Percentiles rank a stretch among this genome's conserved stretches.
These are phyloP conservation scores for Tetrastigma voinierianum DNA, from an alignment of 164 flowering plant genomes.

Conservation along the genomic window DNA sequence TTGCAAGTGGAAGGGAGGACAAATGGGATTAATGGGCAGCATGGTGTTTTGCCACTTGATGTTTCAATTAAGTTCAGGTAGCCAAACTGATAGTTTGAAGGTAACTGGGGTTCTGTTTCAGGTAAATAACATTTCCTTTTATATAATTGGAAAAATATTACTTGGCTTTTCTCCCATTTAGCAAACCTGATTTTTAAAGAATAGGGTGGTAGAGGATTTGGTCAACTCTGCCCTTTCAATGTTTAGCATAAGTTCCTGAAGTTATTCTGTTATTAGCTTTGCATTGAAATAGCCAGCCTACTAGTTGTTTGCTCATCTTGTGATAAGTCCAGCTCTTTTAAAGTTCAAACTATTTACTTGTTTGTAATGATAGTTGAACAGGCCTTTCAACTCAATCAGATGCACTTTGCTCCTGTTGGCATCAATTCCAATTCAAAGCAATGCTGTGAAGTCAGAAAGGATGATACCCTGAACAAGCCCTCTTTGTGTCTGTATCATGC, in stretches of 20 bases:
- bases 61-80: conserved; percentile 43
- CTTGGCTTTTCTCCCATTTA: background rate
- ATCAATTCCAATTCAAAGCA: too few relatives aligned
- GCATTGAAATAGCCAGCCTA: background rate
- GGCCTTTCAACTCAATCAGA: conserved; percentile 46
- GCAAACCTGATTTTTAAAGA: background rate
- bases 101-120: conserved; percentile 77
- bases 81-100: conserved; percentile 64
- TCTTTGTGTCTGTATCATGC: conserved; percentile 13
- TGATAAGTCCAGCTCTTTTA: background rate
- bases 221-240: too few relatives aligned
- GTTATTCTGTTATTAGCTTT: too few relatives aligned
- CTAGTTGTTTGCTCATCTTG: too few relatives aligned
- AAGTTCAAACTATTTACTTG: conserved; percentile 5
- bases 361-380: conserved; percentile 25
- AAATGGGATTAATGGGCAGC: conserved; percentile 19
- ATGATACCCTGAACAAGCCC: conserved; percentile 9
- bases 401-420: too few relatives aligned
- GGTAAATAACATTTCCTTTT: conserved; percentile 44
- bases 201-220: too few relatives aligned
- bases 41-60: conserved; percentile 33
- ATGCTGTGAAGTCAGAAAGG: too few relatives aligned
- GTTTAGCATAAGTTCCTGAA: too few relatives aligned
- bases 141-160: conserved; percentile 2
- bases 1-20: conserved; percentile 25